Base-by-base conservation (phyloP, 1,284 basidiomycete genomes). In the Leccinum solheimii region DNA sequence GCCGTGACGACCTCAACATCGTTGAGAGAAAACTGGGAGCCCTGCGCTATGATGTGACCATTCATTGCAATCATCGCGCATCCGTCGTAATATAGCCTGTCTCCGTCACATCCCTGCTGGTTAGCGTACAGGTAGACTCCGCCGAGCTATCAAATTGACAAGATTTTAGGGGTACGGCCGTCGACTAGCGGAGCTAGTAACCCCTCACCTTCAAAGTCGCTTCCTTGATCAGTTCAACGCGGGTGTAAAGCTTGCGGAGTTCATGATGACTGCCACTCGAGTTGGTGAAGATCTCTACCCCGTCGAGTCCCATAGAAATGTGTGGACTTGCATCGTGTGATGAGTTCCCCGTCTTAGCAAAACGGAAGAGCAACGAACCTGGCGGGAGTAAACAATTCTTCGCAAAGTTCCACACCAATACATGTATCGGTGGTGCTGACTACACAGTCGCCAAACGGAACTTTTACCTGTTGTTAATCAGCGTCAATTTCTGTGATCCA, bases 251-350 rank as follows among this genome's bases (percentile, higher is more conserved):
- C 77, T 99, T 99, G 34, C 97, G 87, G 30, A 99, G 86, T 73
- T 99, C 97, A 72, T 99, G 97, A 73, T 99, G 97, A 74, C 94
- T 97, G 5, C 94, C 97, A 63, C 93, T 96, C 0, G 95, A 97
- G 79, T 99, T 99, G 19, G 96, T 97, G 74, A 99, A 97, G 64
- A 99, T 97, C 77, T 99, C 97, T 2, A 98, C 97, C 6, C 97
- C 97, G 72, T 98, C 95, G 8, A 99, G 83, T 7, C 96, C 97
- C 94, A 98, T 98, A 11, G 90, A 78, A 62, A 98, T 97, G 75
- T 99, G 97, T 6, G 97, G 97, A 66, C 95, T 64, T 55, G 19
- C 1, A 23, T 23, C 1, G 14, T 45, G 5, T 14, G 1, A 19
- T 70, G 14, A 72, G 64, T 30, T 1, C 5, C 8, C 9, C 11